A percentile compares a stretch with the other conserved stretches of the same genome.
Conservation (phyloP, 331 rosid genomes). For the Spiraea crenata region DNA sequence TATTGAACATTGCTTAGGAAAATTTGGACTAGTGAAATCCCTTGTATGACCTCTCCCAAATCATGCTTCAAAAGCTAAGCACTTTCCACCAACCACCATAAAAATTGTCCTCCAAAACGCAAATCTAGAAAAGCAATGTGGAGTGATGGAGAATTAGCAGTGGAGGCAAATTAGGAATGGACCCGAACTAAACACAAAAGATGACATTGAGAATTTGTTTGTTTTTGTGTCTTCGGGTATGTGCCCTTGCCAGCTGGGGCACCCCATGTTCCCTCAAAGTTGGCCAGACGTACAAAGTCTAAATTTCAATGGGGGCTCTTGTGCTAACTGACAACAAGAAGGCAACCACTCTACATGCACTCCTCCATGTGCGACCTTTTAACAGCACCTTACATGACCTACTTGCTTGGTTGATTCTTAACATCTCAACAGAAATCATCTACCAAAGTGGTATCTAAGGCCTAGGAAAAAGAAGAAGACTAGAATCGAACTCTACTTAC, state of each 20-base stretch:
- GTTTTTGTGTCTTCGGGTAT: conserved; percentile 59
- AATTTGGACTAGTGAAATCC: neutral
- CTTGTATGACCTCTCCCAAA: conserved; percentile 4
- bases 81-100: conserved; percentile 33
- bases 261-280: conserved; percentile 37
- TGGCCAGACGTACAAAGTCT: conserved; percentile 5
- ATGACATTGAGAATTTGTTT: conserved; percentile 49
- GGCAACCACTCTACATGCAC: conserved; percentile 12
- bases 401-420: too few species aligned
- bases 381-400: neutral
- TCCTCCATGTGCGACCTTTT: conserved; percentile 26
- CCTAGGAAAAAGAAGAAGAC: too few species aligned
- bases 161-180: conserved; percentile 14
- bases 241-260: conserved; percentile 29
- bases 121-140: conserved; percentile 31
- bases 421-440: neutral
- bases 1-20: neutral
- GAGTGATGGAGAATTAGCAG: neutral
- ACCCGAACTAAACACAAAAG: conserved; percentile 31
- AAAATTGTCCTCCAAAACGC: conserved; percentile 17
- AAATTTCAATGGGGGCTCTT: conserved; percentile 15
- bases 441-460: too few species aligned
- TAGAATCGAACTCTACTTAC: too few species aligned
- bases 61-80: neutral
- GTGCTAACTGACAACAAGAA: conserved; percentile 9